Conservation (phyloP, 1,284 basidiomycete species). For the Coniferiporia weirii region DNA sequence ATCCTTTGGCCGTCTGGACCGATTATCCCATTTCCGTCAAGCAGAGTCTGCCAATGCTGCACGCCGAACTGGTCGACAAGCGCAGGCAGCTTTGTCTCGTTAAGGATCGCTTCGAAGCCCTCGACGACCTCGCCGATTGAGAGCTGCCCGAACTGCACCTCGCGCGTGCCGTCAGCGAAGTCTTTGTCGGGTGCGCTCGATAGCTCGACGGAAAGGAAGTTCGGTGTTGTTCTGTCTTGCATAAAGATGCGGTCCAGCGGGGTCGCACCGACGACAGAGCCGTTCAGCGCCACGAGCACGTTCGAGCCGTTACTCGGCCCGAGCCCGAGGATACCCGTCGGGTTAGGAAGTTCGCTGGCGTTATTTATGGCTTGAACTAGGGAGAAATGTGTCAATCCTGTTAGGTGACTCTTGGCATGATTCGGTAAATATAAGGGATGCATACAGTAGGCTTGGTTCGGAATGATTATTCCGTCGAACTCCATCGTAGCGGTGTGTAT, state of each 20-base stretch:
- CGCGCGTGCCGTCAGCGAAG: conserved; percentile 23
- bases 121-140: conserved; percentile 27
- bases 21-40: conserved; percentile 20
- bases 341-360: background rate
- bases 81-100: conserved; percentile 27
- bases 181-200: conserved; percentile 33
- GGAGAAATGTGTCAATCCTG: conserved; percentile 23
- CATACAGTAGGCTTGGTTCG: conserved; percentile 6
- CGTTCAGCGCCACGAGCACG: conserved; percentile 24
- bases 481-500: conserved; percentile 47
- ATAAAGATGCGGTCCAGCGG: conserved; percentile 60
- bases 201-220: conserved; percentile 51
- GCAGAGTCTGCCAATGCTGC: conserved; percentile 21
- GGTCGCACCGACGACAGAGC: conserved; percentile 35
- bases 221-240: conserved; percentile 49
- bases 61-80: background rate
- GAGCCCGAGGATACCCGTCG: conserved; percentile 35
- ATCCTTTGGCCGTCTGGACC: conserved; percentile 20
- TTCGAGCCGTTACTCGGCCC: conserved; percentile 33
- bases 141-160: conserved; percentile 23
- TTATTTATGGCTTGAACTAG: conserved; percentile 23
- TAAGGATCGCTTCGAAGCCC: conserved; percentile 28
- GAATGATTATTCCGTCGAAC: conserved; percentile 22
- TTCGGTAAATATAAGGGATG: background rate
- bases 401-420: conserved; percentile 1